phyloP scores from a whole-genome alignment of 1,139 yeast species.

The Suzukiozyma palmioleophila region DNA sequence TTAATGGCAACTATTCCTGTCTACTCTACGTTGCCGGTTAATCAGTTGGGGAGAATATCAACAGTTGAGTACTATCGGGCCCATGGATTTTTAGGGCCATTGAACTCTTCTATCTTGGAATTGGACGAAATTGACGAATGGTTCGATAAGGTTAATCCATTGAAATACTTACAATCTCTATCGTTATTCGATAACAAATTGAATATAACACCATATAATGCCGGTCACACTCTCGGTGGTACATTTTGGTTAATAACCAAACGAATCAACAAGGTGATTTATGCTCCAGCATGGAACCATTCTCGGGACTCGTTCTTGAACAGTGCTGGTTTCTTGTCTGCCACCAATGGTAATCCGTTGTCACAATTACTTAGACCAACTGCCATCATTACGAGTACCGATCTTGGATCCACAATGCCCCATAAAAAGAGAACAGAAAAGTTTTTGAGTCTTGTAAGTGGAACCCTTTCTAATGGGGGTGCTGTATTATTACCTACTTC shows the following conservation, averaged over 20 bases:
- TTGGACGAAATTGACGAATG: constrained; percentile 73
- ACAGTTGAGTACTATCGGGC: constrained; percentile 78
- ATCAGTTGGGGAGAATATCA: constrained; percentile 80
- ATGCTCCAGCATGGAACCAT: constrained; percentile 96
- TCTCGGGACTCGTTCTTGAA: constrained; percentile 81
- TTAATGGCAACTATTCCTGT: constrained; percentile 65
- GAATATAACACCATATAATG: constrained; percentile 75
- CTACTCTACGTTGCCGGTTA: constrained; percentile 84
- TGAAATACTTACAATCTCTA: constrained; percentile 81
- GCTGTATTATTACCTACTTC: constrained; percentile 81
- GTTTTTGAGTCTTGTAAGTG: constrained; percentile 59
- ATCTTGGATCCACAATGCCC: constrained; percentile 62
- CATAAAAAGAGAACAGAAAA: constrained; percentile 64
- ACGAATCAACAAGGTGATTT: constrained; percentile 72
- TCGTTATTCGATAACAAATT: constrained; percentile 57
- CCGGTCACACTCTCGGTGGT: constrained; percentile 95
- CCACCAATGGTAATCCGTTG: constrained; percentile 47
- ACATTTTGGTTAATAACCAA: constrained; percentile 76
- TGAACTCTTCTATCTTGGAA: constrained; percentile 57
- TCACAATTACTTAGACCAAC: constrained; percentile 74
- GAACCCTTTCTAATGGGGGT: constrained; percentile 66
- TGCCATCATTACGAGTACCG: constrained; percentile 74
- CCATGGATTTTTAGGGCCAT: constrained; percentile 72
- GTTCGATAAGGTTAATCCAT: constrained; percentile 62
- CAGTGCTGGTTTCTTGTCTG: constrained; percentile 64